Evolutionary conservation across 306 rosid genomes (phyloP), one percentile per base, ranked within the genome.

Genomic region (Vigna radiata): DNA sequence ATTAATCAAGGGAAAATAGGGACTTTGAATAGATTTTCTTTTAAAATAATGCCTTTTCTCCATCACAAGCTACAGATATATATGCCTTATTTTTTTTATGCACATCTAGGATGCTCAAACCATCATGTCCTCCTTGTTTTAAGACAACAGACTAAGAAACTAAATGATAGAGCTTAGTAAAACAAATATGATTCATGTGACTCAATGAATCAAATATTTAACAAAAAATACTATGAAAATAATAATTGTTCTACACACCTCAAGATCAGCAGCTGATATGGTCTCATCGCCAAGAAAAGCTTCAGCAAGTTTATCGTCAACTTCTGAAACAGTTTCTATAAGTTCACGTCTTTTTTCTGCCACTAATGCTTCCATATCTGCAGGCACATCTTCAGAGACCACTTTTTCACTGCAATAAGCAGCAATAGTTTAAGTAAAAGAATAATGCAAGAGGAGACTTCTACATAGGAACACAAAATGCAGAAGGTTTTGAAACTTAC

Each of bases 301-400:
- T 85, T 95, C 97, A 68, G 99, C 99, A 81, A 95, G 99, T 85
- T 83, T 84, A 81, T 95, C 99, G 48, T 95, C 99, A 63, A 95
- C 97, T 84, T 95, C 99, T 10, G 97, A 95, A 55, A 92, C 97
- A 77, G 84, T 81, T 81, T 95, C 99, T 77, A 95, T 87, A 46
- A 95, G 89, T 75, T 95, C 99, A 15, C 80, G 97, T 81, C 99
- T 89, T 86, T 92, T 95, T 75, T 95, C 99, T 43, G 92, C 73
- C 29, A 87, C 97, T 18, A 95, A 79, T 39, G 85, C 87, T 83
- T 86, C 96, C 96, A 95, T 92, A 69, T 89, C 86, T 16, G 89
- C 77, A 82, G 97, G 97, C 53, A 95, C 83, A 16, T 95, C 94
- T 86, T 95, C 96, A 50, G 68, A 46, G 59, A 85, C 90, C 59